These are phyloP conservation scores for Ogataea polymorpha DNA, from an alignment of 805 yeast genomes.

Conservation along the genomic window DNA sequence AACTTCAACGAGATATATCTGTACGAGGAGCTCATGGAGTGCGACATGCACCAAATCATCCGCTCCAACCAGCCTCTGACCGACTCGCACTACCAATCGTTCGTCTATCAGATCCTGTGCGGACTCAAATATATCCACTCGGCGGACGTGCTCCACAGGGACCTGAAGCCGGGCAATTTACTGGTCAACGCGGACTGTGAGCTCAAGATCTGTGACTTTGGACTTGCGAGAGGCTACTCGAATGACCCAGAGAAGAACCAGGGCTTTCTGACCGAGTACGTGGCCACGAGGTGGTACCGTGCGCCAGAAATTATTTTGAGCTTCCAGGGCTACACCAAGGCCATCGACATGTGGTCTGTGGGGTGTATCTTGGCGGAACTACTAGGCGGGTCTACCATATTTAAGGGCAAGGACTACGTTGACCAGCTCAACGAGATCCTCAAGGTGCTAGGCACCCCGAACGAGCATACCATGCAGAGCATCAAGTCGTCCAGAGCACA, in stretches of 20 bases:
- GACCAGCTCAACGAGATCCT: conserved; percentile 90
- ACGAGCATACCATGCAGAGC: conserved; percentile 60
- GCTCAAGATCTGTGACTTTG: conserved; percentile 93
- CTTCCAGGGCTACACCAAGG: conserved; percentile 91
- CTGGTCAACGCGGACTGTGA: conserved; percentile 96
- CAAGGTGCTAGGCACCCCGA: conserved; percentile 88
- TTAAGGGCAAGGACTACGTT: conserved; percentile 94
- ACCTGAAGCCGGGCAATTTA: conserved; percentile 89
- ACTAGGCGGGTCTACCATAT: conserved; percentile 85
- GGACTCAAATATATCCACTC: conserved; percentile 93
- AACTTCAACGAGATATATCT: conserved; percentile 87
- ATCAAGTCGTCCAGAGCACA: conserved; percentile 89
- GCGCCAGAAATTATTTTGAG: conserved; percentile 98
- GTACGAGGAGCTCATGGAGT: conserved; percentile 96
- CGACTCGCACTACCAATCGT: conserved; percentile 92
- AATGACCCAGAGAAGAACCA: conserved; percentile 79
- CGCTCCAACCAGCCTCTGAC: conserved; percentile 90
- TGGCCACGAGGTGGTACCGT: conserved; percentile 97
- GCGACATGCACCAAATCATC: conserved; percentile 97
- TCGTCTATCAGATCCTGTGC: conserved; percentile 86
- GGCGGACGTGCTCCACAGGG: conserved; percentile 94
- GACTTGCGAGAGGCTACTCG: conserved; percentile 88
- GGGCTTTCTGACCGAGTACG: conserved; percentile 96
- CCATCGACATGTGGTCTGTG: conserved; percentile 97
- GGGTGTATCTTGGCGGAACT: conserved; percentile 96